Percentiles rank a stretch among this genome's conserved stretches.
phyloP scores from a whole-genome alignment of 495 filamentous ascomycete species.

The Tuber magnatum region DNA sequence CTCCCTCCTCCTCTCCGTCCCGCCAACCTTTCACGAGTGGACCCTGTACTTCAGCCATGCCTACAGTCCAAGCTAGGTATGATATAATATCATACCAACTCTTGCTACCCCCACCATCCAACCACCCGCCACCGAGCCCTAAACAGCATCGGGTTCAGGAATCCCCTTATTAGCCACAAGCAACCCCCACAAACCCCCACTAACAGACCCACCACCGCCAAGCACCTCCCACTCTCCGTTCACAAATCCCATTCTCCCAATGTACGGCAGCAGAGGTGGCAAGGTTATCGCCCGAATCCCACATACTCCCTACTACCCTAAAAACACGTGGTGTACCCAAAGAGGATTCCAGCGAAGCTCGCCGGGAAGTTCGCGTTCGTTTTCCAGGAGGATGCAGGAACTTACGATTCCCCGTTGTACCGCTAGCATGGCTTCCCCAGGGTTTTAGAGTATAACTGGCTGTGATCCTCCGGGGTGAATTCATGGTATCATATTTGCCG shows the following conservation, averaged over 20 bases:
- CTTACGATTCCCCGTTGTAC: constrained; percentile 74
- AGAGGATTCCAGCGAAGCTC: constrained; percentile 80
- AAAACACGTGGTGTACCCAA: constrained; percentile 92
- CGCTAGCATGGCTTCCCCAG: constrained; percentile 62
- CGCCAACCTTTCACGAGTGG: neutral
- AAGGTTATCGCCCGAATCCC: constrained; percentile 92
- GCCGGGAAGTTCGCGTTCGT: constrained; percentile 65
- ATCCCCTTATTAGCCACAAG: constrained; percentile 72
- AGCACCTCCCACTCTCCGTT: constrained; percentile 73
- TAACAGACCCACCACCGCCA: constrained; percentile 55
- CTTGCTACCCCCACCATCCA: constrained; percentile 75
- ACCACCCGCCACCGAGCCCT: too few relatives aligned
- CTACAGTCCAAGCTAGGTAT: neutral
- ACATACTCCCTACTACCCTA: constrained; percentile 68
- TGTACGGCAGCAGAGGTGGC: constrained; percentile 57
- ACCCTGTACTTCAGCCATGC: neutral
- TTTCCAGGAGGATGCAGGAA: constrained; percentile 51
- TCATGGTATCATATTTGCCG: constrained; percentile 88
- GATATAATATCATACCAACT: constrained; percentile 51
- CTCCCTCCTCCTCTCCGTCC: neutral
- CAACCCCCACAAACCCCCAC: constrained; percentile 71
- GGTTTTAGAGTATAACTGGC: constrained; percentile 82
- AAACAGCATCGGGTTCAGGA: constrained; percentile 57
- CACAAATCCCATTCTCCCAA: constrained; percentile 62
- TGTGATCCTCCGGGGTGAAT: constrained; percentile 77